Conservation (phyloP, 495 filamentous ascomycete genomes). For the Xylaria flabelliformis region DNA sequence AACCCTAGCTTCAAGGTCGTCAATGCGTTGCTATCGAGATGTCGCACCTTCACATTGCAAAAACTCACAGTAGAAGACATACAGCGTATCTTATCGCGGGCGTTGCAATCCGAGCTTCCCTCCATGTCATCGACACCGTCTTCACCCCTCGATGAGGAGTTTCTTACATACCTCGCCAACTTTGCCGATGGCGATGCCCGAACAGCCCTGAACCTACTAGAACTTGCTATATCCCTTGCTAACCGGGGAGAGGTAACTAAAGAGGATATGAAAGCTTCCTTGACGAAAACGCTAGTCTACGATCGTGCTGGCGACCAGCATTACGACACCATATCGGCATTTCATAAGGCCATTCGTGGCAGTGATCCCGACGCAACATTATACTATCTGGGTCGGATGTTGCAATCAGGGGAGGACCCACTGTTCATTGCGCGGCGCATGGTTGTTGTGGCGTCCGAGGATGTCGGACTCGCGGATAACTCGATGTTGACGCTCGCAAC, state of each 20-base stretch:
- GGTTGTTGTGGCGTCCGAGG: conserved; percentile 90
- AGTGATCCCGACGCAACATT: conserved; percentile 84
- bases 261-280: conserved; percentile 73
- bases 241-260: conserved; percentile 53
- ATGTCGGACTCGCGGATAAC: conserved; percentile 91
- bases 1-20: conserved; percentile 97
- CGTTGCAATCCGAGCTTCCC: conserved; percentile 65
- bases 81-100: conserved; percentile 72
- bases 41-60: conserved; percentile 84
- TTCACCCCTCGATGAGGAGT: conserved; percentile 73
- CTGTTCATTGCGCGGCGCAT: conserved; percentile 89
- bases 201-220: conserved; percentile 89
- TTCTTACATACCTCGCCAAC: conserved; percentile 79
- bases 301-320: conserved; percentile 95
- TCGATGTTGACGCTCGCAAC: conserved; percentile 83
- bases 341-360: conserved; percentile 94
- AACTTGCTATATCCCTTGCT: conserved; percentile 72
- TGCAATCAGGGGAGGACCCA: conserved; percentile 94
- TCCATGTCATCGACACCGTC: conserved; percentile 44
- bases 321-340: conserved; percentile 94
- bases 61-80: conserved; percentile 76
- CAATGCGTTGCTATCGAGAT: conserved; percentile 84
- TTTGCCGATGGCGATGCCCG: conserved; percentile 93
- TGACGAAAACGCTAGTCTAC: conserved; percentile 92
- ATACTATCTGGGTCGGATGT: conserved; percentile 94